Conservation (phyloP, 2,329 filamentous ascomycete species). For the Colletotrichum horii region DNA sequence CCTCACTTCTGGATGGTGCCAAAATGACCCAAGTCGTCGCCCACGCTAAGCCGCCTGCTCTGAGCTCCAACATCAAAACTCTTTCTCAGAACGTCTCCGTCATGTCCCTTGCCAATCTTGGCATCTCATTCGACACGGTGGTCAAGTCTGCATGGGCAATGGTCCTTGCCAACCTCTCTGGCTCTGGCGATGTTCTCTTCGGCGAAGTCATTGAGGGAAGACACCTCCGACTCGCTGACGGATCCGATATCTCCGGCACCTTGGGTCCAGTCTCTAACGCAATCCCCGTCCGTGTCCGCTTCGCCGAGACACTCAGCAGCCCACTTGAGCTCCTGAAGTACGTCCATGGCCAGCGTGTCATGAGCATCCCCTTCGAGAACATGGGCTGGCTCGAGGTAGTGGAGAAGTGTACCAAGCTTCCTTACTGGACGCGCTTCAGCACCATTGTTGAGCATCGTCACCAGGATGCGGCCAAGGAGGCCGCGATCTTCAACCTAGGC, state of each 20-base stretch:
- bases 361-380: constrained; percentile 53
- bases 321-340: constrained; percentile 54
- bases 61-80: constrained; percentile 43
- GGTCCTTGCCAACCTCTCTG: constrained; percentile 55
- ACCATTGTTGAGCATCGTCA: constrained; percentile 58
- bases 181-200: constrained; percentile 58
- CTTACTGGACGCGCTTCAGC: constrained; percentile 58
- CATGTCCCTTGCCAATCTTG: constrained; percentile 45
- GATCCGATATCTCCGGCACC: constrained; percentile 61
- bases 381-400: constrained; percentile 58
- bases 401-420: constrained; percentile 58
- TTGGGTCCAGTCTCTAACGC: constrained; percentile 53
- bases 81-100: constrained; percentile 45
- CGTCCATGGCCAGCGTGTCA: constrained; percentile 54
- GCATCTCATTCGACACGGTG: constrained; percentile 55
- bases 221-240: constrained; percentile 43
- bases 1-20: constrained; percentile 46
- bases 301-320: constrained; percentile 47
- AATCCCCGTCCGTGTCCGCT: constrained; percentile 53
- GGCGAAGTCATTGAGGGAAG: constrained; percentile 58
- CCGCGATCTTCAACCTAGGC: constrained; percentile 48
- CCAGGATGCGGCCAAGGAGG: constrained; percentile 43
- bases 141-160: constrained; percentile 65
- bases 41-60: constrained; percentile 44
- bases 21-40: constrained; percentile 51